Evolutionary conservation across 345 rosid genomes (phyloP), one percentile per base, ranked within the genome.

Genomic region (Pelargonium nanum): DNA sequence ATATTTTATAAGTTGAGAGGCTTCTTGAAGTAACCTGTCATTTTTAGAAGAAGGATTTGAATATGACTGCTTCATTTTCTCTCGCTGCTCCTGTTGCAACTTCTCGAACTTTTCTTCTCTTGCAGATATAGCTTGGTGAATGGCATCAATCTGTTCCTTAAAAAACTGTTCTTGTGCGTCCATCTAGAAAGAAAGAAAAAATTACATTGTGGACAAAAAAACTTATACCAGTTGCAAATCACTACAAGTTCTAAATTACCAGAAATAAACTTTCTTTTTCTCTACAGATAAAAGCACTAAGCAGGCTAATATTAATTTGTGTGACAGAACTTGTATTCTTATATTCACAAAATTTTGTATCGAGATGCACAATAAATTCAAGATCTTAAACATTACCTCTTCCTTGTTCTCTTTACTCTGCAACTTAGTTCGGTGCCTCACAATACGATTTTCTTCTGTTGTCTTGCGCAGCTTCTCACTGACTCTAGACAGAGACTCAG

Each of bases 21-120:
- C n/a, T n/a, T n/a, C n/a, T n/a, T n/a, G n/a, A n/a, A n/a, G n/a
- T n/a, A n/a, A 28, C 34, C 34, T 28, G 34, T 28, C 5, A 28
- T 28, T 8, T 2, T 17, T 6, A 23, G 8, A 65, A 25, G 3
- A 8, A 62, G 76, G 68, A 68, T 67, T 56, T 1, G 75, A 70
- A 61, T 59, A 71, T 24, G 75, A 54, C 60, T 79, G 74, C 81
- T 75, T 80, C 60, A 82, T 80, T 71, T 77, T 78, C 55, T 82
- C 81, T 12, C 94, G 83, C 66, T 87, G 77, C 58, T 79, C 73
- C 77, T 84, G 96, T 73, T 90, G 97, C 58, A 78, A 67, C 73
- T 65, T 80, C 87, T 93, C 97, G 26, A 93, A 93, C 15, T 75
- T 65, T 67, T 87, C 97, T 63, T 93, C 96, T 65, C 75, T 79